Evolutionary conservation across 2,329 filamentous ascomycete genomes (phyloP).

Genomic region (Apiospora saccharicola): DNA sequence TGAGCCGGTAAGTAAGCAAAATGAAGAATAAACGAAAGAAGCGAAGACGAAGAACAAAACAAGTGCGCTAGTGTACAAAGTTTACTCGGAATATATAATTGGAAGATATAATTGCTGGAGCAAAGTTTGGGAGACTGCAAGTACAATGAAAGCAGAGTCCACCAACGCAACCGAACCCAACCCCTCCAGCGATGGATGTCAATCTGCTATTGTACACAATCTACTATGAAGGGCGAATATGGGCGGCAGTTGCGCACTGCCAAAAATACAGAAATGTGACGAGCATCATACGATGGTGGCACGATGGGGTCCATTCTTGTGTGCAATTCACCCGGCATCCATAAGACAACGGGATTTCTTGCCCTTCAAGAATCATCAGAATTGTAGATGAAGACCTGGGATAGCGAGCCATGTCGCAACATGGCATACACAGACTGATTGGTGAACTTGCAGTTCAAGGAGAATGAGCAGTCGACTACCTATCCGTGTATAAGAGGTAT

Average conservation of each 20-base stretch:
- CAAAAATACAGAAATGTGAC: not conserved
- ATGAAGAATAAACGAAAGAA: not conserved
- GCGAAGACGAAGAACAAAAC: not conserved
- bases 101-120: not conserved
- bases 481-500: too few species aligned
- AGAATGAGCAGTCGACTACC: not conserved
- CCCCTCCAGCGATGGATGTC: not conserved
- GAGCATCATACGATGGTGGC: slow-evolving; percentile 12
- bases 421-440: not conserved
- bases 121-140: not conserved
- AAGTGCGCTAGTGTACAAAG: not conserved
- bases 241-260: not conserved
- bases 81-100: not conserved
- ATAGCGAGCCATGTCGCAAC: not conserved
- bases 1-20: not conserved
- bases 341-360: not conserved
- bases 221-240: not conserved
- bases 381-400: not conserved
- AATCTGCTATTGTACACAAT: not conserved
- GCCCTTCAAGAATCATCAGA: not conserved
- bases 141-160: not conserved
- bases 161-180: not conserved
- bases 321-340: not conserved
- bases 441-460: not conserved
- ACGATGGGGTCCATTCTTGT: not conserved